phyloP scores from a whole-genome alignment of 2,329 filamentous ascomycete species.

The Penicillium sp. region DNA sequence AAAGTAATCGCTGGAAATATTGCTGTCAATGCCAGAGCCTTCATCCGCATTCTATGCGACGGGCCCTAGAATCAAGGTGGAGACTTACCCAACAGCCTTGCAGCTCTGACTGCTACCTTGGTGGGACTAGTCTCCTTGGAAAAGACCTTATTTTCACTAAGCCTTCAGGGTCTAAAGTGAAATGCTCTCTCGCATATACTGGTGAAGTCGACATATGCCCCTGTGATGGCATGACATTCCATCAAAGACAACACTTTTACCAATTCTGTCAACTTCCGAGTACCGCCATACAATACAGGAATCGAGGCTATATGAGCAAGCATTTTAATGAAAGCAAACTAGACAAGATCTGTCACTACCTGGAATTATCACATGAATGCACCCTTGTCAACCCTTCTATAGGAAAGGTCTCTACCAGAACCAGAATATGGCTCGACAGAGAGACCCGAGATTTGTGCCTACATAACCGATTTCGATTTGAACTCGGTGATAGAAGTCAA shows the following conservation, averaged over 20 bases:
- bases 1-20: slow-evolving; percentile 11
- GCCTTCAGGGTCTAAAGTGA: neutral
- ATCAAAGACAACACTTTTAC: slow-evolving; percentile 6
- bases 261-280: neutral
- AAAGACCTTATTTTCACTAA: neutral
- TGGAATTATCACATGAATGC: too few relatives aligned
- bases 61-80: neutral
- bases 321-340: too few relatives aligned
- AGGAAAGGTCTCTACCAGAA: too few relatives aligned
- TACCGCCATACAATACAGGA: neutral
- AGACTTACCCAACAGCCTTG: neutral
- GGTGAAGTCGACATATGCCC: slow-evolving; percentile 9
- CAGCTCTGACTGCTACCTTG: too few relatives aligned
- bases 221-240: neutral
- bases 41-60: slow-evolving; percentile 5
- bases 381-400: too few relatives aligned
- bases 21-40: slow-evolving; percentile 8
- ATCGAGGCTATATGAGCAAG: neutral
- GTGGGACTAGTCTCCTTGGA: too few relatives aligned
- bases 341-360: too few relatives aligned
- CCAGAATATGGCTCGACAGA: too few relatives aligned
- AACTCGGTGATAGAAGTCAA: too few relatives aligned
- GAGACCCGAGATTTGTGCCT: too few relatives aligned
- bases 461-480: too few relatives aligned
- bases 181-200: neutral